A percentile compares a stretch with the other conserved stretches of the same genome.
Conservation (phyloP, 257 asterid genomes). For the Eustoma russellianum region DNA sequence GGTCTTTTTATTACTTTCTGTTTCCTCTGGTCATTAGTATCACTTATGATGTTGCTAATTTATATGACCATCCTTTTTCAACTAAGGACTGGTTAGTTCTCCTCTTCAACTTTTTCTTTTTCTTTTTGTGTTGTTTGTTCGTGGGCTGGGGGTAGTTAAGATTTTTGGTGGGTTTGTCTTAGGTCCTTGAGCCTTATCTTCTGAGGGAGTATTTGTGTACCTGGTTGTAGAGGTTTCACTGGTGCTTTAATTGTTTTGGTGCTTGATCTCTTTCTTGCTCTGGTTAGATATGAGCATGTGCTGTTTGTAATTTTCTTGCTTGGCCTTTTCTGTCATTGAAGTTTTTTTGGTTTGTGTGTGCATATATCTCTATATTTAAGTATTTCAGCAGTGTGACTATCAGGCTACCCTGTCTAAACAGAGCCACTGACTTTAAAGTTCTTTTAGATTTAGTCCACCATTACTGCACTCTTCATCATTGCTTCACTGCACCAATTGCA, state of each 20-base stretch:
- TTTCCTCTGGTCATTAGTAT: slow-evolving; percentile 3
- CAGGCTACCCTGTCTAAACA: slow-evolving; percentile 15
- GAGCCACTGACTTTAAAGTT: slow-evolving; percentile 21
- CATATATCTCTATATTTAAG: slow-evolving; percentile 4
- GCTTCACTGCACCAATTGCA: slow-evolving; percentile 38
- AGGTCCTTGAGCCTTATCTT: slow-evolving; percentile 49
- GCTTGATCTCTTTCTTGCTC: slow-evolving; percentile 26
- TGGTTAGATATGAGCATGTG: slow-evolving; percentile 15
- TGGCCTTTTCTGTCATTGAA: slow-evolving; percentile 44
- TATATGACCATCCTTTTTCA: not conserved
- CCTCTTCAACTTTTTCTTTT: not conserved
- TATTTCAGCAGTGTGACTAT: slow-evolving; percentile 12
- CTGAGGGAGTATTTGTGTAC: slow-evolving; percentile 20
- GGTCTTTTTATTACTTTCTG: not conserved
- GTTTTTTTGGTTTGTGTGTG: slow-evolving; percentile 11
- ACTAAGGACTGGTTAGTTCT: not conserved
- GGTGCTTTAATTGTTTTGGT: slow-evolving; percentile 19
- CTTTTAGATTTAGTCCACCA: slow-evolving; percentile 21
- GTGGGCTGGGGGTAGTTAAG: no score
- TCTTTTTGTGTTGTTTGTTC: not conserved
- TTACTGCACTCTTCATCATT: no score
- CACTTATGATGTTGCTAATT: slow-evolving; percentile 1
- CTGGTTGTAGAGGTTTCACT: slow-evolving; percentile 22
- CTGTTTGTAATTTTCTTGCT: slow-evolving; percentile 30
- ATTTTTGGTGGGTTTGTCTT: not conserved